Conservation (phyloP, 129 eudicot genomes). For the Lactuca saligna region DNA sequence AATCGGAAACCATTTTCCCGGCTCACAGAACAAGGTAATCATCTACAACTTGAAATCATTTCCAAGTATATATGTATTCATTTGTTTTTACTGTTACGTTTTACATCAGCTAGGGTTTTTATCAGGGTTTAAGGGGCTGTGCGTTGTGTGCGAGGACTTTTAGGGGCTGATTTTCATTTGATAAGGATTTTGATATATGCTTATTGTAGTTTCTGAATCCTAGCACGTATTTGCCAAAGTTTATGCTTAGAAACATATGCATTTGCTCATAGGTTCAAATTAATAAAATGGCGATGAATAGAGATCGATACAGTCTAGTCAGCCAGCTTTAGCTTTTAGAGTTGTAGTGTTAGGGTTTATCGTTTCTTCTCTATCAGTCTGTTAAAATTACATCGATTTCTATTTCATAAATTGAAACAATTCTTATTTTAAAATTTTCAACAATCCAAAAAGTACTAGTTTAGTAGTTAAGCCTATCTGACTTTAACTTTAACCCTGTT, state of each 20-base stretch:
- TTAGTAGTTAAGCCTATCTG: too few relatives aligned
- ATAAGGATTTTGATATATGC: neutral
- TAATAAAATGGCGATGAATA: neutral
- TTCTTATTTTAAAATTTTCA: too few relatives aligned
- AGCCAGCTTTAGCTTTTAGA: neutral
- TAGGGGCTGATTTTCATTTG: neutral
- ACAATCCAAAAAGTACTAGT: neutral
- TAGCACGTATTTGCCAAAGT: neutral
- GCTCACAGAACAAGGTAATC: slow-evolving; percentile 40
- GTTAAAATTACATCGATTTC: neutral
- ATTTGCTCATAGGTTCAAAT: neutral
- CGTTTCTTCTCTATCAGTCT: neutral
- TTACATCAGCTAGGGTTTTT: slow-evolving; percentile 41
- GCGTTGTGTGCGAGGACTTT: neutral
- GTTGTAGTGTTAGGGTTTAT: slow-evolving; percentile 9
- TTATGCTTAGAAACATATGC: neutral
- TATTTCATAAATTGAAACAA: neutral
- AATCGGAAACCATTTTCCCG: slow-evolving; percentile 31
- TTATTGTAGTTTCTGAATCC: neutral
- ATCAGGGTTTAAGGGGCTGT: slow-evolving; percentile 31
- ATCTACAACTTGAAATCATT: neutral
- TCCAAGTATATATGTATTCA: neutral
- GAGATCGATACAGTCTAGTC: neutral
- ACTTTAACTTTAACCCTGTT: too few relatives aligned
- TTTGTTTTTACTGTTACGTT: neutral